These are phyloP conservation scores for Fusarium goolgardi DNA, from an alignment of 2,329 filamentous ascomycete genomes.

Conservation along the genomic window DNA sequence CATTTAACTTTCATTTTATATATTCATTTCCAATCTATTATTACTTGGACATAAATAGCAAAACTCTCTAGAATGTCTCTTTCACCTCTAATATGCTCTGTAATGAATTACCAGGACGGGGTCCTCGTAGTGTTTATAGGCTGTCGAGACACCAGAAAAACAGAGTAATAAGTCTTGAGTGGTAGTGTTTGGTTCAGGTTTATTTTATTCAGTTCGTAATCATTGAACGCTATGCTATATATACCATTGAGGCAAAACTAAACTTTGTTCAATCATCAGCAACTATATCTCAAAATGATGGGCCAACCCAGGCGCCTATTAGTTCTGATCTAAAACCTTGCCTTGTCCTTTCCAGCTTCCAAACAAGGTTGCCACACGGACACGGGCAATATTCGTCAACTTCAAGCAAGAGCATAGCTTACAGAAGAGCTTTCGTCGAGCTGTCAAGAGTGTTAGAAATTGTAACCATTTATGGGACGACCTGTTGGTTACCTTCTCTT, in stretches of 20 bases:
- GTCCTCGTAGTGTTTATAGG: not conserved
- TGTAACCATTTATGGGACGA: accelerated
- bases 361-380: not conserved
- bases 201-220: too few relatives aligned
- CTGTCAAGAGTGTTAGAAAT: not conserved
- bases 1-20: too few relatives aligned
- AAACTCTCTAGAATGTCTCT: too few relatives aligned
- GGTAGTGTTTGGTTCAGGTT: not conserved
- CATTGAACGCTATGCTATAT: not conserved
- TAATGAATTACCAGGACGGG: too few relatives aligned
- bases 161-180: not conserved
- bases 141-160: not conserved
- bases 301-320: not conserved
- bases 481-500: not conserved
- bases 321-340: not conserved
- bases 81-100: too few relatives aligned
- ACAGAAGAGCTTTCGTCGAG: not conserved
- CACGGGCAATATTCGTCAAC: not conserved
- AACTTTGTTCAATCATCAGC: not conserved
- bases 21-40: too few relatives aligned
- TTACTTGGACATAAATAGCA: too few relatives aligned
- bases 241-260: accelerated
- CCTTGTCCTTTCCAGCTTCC: not conserved
- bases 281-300: not conserved
- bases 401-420: not conserved